These are phyloP conservation scores for Colletotrichum euphorbiae DNA, from an alignment of 2,329 filamentous ascomycete species.

Conservation along the genomic window DNA sequence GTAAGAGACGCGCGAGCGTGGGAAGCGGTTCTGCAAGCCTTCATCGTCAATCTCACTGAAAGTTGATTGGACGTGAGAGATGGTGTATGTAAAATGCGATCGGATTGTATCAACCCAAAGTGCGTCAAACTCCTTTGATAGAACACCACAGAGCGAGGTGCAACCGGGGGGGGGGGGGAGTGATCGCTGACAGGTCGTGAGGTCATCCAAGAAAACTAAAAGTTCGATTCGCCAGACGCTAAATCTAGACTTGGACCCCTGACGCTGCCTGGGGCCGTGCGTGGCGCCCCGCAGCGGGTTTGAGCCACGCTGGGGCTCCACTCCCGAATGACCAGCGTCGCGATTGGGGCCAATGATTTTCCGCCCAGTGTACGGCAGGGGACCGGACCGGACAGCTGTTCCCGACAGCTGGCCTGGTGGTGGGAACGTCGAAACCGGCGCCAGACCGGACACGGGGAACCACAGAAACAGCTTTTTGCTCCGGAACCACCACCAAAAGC, in stretches of 20 bases:
- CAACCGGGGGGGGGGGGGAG: neutral
- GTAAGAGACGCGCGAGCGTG: constrained; percentile 35
- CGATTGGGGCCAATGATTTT: constrained; percentile 38
- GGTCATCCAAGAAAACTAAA: constrained; percentile 40
- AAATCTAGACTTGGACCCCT: constrained; percentile 35
- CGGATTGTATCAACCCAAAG: neutral
- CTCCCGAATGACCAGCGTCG: neutral
- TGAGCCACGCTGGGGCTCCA: constrained; percentile 15
- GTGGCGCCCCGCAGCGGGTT: constrained; percentile 26
- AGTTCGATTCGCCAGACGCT: constrained; percentile 37
- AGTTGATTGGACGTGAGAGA: neutral
- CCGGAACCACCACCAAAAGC: neutral
- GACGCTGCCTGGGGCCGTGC: constrained; percentile 30
- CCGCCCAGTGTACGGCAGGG: constrained; percentile 25
- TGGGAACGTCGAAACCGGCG: constrained; percentile 8
- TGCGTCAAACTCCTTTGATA: constrained; percentile 15
- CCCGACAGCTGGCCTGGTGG: neutral
- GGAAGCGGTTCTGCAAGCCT: constrained; percentile 30
- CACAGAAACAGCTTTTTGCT: constrained; percentile 3
- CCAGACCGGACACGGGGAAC: constrained; percentile 24
- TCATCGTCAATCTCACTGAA: constrained; percentile 19
- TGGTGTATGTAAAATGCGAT: neutral
- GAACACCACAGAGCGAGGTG: constrained; percentile 13
- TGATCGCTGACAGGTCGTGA: constrained; percentile 39
- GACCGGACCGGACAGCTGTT: neutral